phyloP scores from a whole-genome alignment of 2,329 filamentous ascomycete genomes.

The Gnomoniopsis smithogilvyi region DNA sequence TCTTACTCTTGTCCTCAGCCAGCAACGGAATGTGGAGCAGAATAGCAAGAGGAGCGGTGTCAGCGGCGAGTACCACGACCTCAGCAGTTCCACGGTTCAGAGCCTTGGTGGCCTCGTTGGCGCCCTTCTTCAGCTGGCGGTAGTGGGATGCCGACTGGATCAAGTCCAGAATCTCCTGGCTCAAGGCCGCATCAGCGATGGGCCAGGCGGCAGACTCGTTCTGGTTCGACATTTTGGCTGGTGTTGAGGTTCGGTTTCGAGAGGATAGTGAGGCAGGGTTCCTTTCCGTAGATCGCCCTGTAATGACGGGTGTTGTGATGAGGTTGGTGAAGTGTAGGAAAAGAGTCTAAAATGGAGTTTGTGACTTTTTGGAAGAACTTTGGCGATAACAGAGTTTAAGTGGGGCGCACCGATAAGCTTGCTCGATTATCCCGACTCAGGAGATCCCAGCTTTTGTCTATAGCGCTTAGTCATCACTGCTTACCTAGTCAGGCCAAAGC shows the following conservation, averaged over 20 bases:
- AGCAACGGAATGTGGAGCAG: slow-evolving; percentile 86
- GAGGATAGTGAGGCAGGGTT: slow-evolving; percentile 42
- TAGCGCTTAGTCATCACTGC: slow-evolving; percentile 1
- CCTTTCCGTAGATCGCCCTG: slow-evolving; percentile 62
- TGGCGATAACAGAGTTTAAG: not conserved
- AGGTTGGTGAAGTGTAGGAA: not conserved
- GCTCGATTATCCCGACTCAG: slow-evolving; percentile 9
- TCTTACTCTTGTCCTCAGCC: slow-evolving; percentile 67
- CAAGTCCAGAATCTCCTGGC: slow-evolving; percentile 71
- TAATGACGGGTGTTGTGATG: slow-evolving; percentile 13
- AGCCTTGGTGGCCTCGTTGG: slow-evolving; percentile 82
- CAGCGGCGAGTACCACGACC: slow-evolving; percentile 83
- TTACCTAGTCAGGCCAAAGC: slow-evolving; percentile 37
- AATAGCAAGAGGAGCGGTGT: slow-evolving; percentile 84
- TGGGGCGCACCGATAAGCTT: not conserved
- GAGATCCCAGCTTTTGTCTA: not conserved
- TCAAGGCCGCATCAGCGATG: slow-evolving; percentile 57
- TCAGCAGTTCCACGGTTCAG: slow-evolving; percentile 89
- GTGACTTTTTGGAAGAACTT: slow-evolving; percentile 2
- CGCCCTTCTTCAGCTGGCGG: slow-evolving; percentile 83
- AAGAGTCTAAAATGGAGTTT: not conserved
- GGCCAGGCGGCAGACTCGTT: slow-evolving; percentile 56
- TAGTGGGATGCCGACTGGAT: slow-evolving; percentile 69
- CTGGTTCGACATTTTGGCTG: slow-evolving; percentile 26
- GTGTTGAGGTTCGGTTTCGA: slow-evolving; percentile 1